Conservation (phyloP, 352 stramenopile species). For the Phytopythium helicoides region DNA sequence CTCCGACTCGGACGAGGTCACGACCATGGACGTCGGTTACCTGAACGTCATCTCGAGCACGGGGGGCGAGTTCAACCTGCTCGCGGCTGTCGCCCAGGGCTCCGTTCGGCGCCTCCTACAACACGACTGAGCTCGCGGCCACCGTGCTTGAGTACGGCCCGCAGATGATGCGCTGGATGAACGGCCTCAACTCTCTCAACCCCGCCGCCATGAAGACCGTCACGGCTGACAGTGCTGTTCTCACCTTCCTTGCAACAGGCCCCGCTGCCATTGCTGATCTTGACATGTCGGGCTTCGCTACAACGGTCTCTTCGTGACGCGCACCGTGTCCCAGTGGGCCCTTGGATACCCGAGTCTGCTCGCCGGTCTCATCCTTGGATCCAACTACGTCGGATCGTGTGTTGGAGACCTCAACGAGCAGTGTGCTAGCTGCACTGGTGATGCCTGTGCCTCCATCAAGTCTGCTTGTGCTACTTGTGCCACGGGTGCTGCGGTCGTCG, state of each 20-base stretch:
- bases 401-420: constrained; percentile 34
- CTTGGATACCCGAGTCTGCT: constrained; percentile 73
- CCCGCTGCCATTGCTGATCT: constrained; percentile 34
- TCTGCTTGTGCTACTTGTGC: constrained; percentile 36
- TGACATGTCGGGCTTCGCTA: constrained; percentile 64
- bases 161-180: constrained; percentile 75
- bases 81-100: constrained; percentile 34
- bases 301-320: constrained; percentile 68
- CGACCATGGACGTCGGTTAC: constrained; percentile 63
- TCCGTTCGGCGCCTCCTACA: constrained; percentile 37
- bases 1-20: constrained; percentile 50
- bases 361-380: constrained; percentile 48
- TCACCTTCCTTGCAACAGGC: constrained; percentile 33
- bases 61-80: constrained; percentile 57
- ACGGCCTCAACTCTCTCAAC: constrained; percentile 77
- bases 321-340: constrained; percentile 58
- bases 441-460: constrained; percentile 32
- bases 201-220: constrained; percentile 62
- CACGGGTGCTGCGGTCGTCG: constrained; percentile 32
- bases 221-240: constrained; percentile 30
- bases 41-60: constrained; percentile 61
- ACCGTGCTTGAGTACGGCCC: constrained; percentile 37
- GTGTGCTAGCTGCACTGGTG: constrained; percentile 37
- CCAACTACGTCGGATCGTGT: constrained; percentile 52
- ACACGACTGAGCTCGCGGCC: constrained; percentile 13